Evolutionary conservation across 2,329 filamentous ascomycete species (phyloP), one percentile per base, ranked within the genome.

Genomic region (Hyphodiscus sp.): DNA sequence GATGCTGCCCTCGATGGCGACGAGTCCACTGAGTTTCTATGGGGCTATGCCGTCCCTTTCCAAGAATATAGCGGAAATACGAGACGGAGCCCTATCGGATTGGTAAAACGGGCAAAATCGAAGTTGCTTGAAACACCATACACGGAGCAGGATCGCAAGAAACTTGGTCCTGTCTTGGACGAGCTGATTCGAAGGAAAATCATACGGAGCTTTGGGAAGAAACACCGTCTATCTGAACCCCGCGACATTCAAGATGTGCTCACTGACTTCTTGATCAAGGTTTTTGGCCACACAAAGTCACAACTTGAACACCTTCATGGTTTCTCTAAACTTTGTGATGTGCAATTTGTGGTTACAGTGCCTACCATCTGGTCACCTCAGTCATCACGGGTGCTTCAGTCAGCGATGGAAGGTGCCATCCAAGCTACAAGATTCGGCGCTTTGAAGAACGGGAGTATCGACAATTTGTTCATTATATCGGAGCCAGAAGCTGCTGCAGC

Each of bases 401-500:
- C 46, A 30, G 51, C 57, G 6, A 51, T 59, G 20, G 53, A 50
- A 29, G 23, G 45, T 33, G 55, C 58, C 0, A 53, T 58, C 16
- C 42, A 46, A 20, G 47, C 47, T 7, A 52, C 54, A 2, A 26
- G 38, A 1, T 55, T 62, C 30, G 57, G 61, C 4, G 48, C 43
- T 1, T 33, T 57, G 15, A 46, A 41, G 2, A 26, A 54, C 13
- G 48, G 51, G 2, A 58, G 51, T 29, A 41, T 66, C n/a, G 59
- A 66, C 18, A 63, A 65, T 20, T 47, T 68, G 1, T 68, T 67
- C 38, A 59, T 68, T 16, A 59, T 66, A 6, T 60, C 60, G 9
- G 66, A 68, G 43, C 65, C 65, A 2, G 65, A 68, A 53, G 63
- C 63, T 16, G 65, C 65, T 1, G 65, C 63, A 0, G 65, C 61